phyloP scores from a whole-genome alignment of 169 alveolate genomes.

The Plasmodium fragile region DNA sequence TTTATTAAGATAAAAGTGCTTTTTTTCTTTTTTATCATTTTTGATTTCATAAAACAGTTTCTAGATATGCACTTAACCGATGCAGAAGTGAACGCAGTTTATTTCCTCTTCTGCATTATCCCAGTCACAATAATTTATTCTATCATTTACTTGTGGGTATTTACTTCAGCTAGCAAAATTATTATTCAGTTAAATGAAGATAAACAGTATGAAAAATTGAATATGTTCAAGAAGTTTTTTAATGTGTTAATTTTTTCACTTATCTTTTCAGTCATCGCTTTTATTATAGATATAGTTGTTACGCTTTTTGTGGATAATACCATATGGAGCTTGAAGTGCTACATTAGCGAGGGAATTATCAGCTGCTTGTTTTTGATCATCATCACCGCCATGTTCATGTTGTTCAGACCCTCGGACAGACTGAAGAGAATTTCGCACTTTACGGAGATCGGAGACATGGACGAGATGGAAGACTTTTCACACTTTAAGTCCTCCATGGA shows the following conservation, averaged over 20 bases:
- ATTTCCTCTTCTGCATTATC: constrained; percentile 41
- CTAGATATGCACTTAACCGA: constrained; percentile 70
- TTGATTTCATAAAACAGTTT: constrained; percentile 75
- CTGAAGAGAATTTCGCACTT: constrained; percentile 75
- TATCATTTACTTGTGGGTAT: constrained; percentile 71
- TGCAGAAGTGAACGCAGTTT: constrained; percentile 41
- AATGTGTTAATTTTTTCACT: constrained; percentile 73
- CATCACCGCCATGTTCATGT: constrained; percentile 55
- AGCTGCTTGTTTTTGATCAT: constrained; percentile 63
- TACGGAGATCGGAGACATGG: constrained; percentile 77
- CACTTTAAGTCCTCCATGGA: constrained; percentile 30
- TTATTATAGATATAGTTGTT: constrained; percentile 46
- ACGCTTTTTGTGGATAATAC: constrained; percentile 31
- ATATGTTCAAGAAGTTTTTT: constrained; percentile 75
- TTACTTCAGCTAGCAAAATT: constrained; percentile 73
- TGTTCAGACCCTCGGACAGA: constrained; percentile 72
- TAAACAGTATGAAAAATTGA: constrained; percentile 75
- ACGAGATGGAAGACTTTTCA: constrained; percentile 76
- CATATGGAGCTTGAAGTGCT: constrained; percentile 65
- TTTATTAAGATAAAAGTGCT: constrained; percentile 64
- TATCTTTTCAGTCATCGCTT: constrained; percentile 60
- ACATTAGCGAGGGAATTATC: constrained; percentile 60
- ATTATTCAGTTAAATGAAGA: constrained; percentile 76
- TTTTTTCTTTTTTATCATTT: constrained; percentile 69
- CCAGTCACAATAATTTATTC: constrained; percentile 58